A percentile compares a stretch with the other conserved stretches of the same genome.
Conservation (phyloP, 2,329 filamentous ascomycete genomes). For the Macrophomina phaseolina region DNA sequence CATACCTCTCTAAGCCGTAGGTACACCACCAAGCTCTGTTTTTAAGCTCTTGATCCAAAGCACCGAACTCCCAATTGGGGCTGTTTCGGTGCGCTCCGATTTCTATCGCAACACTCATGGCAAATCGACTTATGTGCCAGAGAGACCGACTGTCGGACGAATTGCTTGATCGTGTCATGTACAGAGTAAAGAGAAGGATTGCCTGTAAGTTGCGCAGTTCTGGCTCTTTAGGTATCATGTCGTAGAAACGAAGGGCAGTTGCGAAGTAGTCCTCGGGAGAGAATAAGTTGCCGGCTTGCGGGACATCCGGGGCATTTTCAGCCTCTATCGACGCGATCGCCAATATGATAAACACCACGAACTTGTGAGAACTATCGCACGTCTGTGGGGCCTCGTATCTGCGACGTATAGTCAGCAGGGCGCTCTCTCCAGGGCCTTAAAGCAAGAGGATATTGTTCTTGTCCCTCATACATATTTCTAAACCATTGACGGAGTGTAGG, state of each 20-base stretch:
- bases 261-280: neutral
- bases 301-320: neutral
- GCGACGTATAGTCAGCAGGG: too few relatives aligned
- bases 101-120: constrained; percentile 4
- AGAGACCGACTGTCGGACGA: neutral
- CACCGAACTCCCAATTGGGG: constrained; percentile 3
- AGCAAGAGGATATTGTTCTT: too few relatives aligned
- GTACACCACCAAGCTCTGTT: constrained; percentile 2
- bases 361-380: neutral
- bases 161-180: constrained; percentile 6
- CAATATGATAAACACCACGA: neutral
- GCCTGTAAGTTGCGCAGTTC: neutral
- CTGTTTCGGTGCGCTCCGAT: constrained; percentile 2
- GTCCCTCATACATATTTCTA: neutral
- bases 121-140: neutral
- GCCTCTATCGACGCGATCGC: constrained; percentile 9
- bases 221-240: constrained; percentile 2
- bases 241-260: constrained; percentile 6
- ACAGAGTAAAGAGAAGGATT: neutral
- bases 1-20: neutral
- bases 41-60: neutral
- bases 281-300: neutral
- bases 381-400: neutral
- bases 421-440: too few relatives aligned
- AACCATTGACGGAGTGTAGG: neutral